These are phyloP conservation scores for Fraxinus dipetala DNA, from an alignment of 305 asterid species.

Conservation along the genomic window DNA sequence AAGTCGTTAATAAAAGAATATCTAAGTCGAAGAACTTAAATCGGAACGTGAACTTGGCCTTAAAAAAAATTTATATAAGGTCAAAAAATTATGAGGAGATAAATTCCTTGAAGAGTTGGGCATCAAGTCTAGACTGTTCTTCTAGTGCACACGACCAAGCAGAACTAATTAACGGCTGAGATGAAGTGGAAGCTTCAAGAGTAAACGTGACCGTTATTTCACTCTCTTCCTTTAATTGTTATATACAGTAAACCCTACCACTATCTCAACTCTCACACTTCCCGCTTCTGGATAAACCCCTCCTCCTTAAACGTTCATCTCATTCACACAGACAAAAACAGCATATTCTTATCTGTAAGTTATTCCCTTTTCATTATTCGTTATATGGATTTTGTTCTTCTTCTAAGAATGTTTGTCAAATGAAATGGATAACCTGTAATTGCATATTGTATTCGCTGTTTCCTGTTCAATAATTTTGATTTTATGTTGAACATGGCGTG, in stretches of 20 bases:
- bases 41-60: too few relatives aligned
- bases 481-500: background rate
- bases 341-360: background rate
- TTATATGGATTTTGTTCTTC: background rate
- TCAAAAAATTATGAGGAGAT: too few relatives aligned
- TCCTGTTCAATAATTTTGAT: background rate
- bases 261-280: background rate
- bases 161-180: slow-evolving; percentile 37
- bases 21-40: too few relatives aligned
- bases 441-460: background rate
- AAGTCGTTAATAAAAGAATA: too few relatives aligned
- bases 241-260: background rate
- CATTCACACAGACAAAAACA: background rate
- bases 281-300: background rate
- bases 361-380: background rate
- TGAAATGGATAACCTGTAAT: background rate
- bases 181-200: slow-evolving; percentile 38
- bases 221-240: background rate
- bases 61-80: too few relatives aligned
- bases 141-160: slow-evolving; percentile 20
- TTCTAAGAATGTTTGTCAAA: background rate
- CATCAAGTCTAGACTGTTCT: background rate
- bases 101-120: too few relatives aligned
- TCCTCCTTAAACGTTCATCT: background rate
- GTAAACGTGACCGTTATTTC: background rate